Evolutionary conservation across 2,329 filamentous ascomycete genomes (phyloP), one percentile per base, ranked within the genome.

Genomic region (Colletotrichum orbiculare): DNA sequence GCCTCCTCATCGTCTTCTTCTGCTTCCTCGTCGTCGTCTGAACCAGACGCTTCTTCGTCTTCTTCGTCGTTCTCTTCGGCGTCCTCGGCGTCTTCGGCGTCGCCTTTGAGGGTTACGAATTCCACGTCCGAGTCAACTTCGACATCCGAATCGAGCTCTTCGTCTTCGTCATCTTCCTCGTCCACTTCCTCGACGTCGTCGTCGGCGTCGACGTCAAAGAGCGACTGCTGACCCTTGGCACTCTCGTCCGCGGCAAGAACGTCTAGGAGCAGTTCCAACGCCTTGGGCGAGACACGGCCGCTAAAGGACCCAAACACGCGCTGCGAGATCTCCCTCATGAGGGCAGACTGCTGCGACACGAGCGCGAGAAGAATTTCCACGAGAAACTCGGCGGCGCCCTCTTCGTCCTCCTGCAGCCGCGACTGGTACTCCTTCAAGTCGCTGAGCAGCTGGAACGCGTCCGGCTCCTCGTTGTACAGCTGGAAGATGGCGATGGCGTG

Each of bases 301-400:
- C 92, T 91, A 74, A 97, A 97, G 1, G 90, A 89, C 33, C 90
- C 87, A 74, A 98, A 98, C 0, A 97, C 94, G 72, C 96, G 91
- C 73, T 95, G 90, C 6, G 93, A 93, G 57, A 96, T 90, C 71
- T 94, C 93, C 37, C 93, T 88, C 81, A 97, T 92, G 55, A 98
- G 82, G 9, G 90, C 88, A 2, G 94, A 97, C 4, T 91, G 92
- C 67, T 93, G 93, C 0, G 94, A 92, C 2, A 96, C 87, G 79
- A 98, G 93, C 56, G 93, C 92, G n/a, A 98, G 82, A 8, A 99
- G 78, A 55, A 98, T 91, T 73, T 98, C 96, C 2, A 97, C 89
- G 8, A 97, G 79, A 34, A 93, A 85, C 72, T 92, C 89, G 0
- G 93, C 86, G 1, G 81, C 77, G 71, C 87, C 82, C 43, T 86